phyloP scores from a whole-genome alignment of 2,329 filamentous ascomycete species.

The Polytolypa hystricis region DNA sequence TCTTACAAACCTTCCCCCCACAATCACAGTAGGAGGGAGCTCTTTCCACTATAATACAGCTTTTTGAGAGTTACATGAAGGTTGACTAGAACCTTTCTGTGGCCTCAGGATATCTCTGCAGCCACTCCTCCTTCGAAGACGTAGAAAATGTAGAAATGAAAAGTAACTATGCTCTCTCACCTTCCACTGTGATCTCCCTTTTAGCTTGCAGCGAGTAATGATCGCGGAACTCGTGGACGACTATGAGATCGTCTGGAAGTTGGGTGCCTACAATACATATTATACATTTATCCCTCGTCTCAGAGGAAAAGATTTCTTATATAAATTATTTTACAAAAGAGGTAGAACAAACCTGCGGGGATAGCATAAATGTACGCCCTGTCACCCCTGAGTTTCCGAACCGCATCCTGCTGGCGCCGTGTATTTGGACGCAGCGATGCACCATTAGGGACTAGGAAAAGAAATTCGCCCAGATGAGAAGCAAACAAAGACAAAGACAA shows the following conservation, averaged over 20 bases:
- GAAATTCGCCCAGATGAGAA: background rate
- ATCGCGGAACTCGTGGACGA: constrained; percentile 16
- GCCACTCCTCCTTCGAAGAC: constrained; percentile 3
- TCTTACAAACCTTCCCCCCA: too few relatives aligned
- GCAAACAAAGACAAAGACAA: background rate
- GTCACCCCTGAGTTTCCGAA: constrained; percentile 2
- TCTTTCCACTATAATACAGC: background rate
- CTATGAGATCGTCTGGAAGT: constrained; percentile 14
- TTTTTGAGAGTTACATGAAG: background rate
- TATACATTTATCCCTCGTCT: constrained; percentile 1
- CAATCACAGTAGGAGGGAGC: too few relatives aligned
- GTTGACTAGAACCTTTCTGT: too few relatives aligned
- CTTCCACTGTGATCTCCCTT: constrained; percentile 13
- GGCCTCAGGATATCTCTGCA: constrained; percentile 1
- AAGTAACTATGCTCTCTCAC: constrained; percentile 2
- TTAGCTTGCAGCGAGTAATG: constrained; percentile 16
- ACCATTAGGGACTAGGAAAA: constrained; percentile 1
- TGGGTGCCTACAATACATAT: constrained; percentile 6
- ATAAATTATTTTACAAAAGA: background rate
- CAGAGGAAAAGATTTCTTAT: constrained; percentile 1
- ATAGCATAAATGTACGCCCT: constrained; percentile 7
- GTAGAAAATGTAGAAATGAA: background rate
- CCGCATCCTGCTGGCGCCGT: constrained; percentile 5
- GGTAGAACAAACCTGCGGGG: constrained; percentile 8
- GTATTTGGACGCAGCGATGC: constrained; percentile 12